Evolutionary conservation across 176 grass and related monocot genomes (phyloP), one percentile per base, ranked within the genome.

Genomic region (Triticum aestivum): DNA sequence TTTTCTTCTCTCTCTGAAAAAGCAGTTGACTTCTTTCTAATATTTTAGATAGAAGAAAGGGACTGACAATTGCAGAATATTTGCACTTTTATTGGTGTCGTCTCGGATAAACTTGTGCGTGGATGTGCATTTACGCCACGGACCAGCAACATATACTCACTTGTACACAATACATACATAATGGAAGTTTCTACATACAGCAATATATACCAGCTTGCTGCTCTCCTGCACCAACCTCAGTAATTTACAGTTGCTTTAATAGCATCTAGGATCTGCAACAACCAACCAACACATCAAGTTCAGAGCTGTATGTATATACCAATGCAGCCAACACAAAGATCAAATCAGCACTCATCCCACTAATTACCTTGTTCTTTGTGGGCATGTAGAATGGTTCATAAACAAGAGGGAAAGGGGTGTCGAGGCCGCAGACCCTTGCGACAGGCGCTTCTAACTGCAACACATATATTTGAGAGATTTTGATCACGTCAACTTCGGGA

Each of bases 371-470:
- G 85, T 94, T 98, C 90, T 92, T 94, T 6, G 92, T 94, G 17
- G 93, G 96, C 92, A 96, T 87, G 86, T 98, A 98, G 83, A 98
- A 96, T 35, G 90, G 88, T 72, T 98, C 96, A 65, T 92, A 92
- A 72, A 98, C 93, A 77, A 98, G 94, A 42, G 96, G 96, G 27
- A 98, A 98, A 30, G 96, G 92, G 29, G 93, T 98, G 82, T 98
- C 96, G 0, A 98, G 90, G 17, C 96, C 96, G 32, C 96, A 98
- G 23, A 98, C 78, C 86, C 93, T 88, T 2, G 92, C 85, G 1
- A 98, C 87, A 11, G 92, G 96, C 30, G 94, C 96, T 91, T 98
- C 96, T 77, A 98, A 89, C 96, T 96, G 82, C 11, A 72, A 72
- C 56, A 83, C 21, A 70, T 20, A 45, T 54, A 27, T 11, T 26